Evolutionary conservation across 2,329 filamentous ascomycete genomes (phyloP).

Genomic region (Pseudovirgaria hyperparasitica): DNA sequence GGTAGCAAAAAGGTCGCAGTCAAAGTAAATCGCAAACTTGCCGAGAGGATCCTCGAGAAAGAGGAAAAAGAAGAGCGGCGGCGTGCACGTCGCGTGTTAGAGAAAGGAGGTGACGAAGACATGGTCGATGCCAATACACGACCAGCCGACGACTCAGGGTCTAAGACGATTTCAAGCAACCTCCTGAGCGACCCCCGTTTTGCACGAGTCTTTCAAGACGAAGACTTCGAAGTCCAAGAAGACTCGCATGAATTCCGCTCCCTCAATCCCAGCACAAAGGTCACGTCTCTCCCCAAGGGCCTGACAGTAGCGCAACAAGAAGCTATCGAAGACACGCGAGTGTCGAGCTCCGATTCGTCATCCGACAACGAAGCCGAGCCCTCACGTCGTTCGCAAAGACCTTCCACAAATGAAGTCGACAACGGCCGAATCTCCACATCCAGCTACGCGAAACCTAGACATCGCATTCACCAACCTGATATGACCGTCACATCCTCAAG

Average conservation of each 20-base stretch:
- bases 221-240: slow-evolving; percentile 88
- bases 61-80: slow-evolving; percentile 52
- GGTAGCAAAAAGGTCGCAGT: slow-evolving; percentile 79
- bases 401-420: slow-evolving; percentile 19
- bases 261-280: slow-evolving; percentile 74
- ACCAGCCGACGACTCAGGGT: slow-evolving; percentile 23
- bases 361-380: slow-evolving; percentile 20
- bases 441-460: slow-evolving; percentile 47
- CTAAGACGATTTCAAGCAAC: slow-evolving; percentile 20
- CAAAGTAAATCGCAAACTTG: slow-evolving; percentile 77
- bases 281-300: slow-evolving; percentile 28
- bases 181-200: slow-evolving; percentile 80
- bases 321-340: slow-evolving; percentile 31
- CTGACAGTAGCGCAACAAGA: slow-evolving; percentile 50
- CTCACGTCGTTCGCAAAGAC: slow-evolving; percentile 13
- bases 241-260: slow-evolving; percentile 72
- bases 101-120: slow-evolving; percentile 46
- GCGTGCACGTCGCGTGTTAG: slow-evolving; percentile 35
- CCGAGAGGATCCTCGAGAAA: slow-evolving; percentile 50
- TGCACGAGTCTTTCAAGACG: slow-evolving; percentile 76
- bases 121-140: slow-evolving; percentile 30
- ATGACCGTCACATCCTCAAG: slow-evolving; percentile 45
- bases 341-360: slow-evolving; percentile 18
- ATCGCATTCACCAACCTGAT: slow-evolving; percentile 32
- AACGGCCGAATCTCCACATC: slow-evolving; percentile 46